phyloP scores from a whole-genome alignment of 352 stramenopile genomes.

The Globisporangium irregulare region DNA sequence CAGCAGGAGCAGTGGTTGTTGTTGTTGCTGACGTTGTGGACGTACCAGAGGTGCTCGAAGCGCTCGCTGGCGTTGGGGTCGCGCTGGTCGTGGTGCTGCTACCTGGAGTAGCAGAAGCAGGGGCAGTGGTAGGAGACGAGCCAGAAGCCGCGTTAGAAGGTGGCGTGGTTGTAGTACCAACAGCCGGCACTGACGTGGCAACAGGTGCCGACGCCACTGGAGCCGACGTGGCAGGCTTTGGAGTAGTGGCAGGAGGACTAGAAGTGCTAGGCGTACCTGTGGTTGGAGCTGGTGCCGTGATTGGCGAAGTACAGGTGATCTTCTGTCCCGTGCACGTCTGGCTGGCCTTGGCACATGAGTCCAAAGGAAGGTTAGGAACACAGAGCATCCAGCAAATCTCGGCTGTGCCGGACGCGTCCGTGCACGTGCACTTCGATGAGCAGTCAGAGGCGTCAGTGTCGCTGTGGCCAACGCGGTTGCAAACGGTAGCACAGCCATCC shows the following conservation, averaged over 20 bases:
- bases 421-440: slow-evolving; percentile 41
- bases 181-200: background rate
- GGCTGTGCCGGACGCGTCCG: slow-evolving; percentile 19
- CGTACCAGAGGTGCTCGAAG: slow-evolving; percentile 3
- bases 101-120: slow-evolving; percentile 4
- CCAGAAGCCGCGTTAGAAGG: slow-evolving; percentile 4
- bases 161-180: background rate
- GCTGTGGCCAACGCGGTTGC: slow-evolving; percentile 22
- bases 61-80: slow-evolving; percentile 4
- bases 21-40: background rate
- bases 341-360: slow-evolving; percentile 5
- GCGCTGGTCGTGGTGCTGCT: slow-evolving; percentile 2
- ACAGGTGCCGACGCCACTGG: background rate
- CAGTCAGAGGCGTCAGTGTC: slow-evolving; percentile 35
- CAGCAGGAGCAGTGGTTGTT: background rate
- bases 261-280: slow-evolving; percentile 4
- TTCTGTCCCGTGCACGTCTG: slow-evolving; percentile 26
- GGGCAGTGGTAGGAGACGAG: background rate
- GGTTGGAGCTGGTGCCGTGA: slow-evolving; percentile 2
- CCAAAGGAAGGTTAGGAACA: slow-evolving; percentile 1
- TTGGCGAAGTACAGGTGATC: slow-evolving; percentile 26
- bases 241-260: background rate
- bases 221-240: slow-evolving; percentile 1
- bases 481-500: slow-evolving; percentile 33
- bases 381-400: slow-evolving; percentile 63